These are phyloP conservation scores for Aschersonia sp. DNA, from an alignment of 2,329 filamentous ascomycete species.

Conservation along the genomic window DNA sequence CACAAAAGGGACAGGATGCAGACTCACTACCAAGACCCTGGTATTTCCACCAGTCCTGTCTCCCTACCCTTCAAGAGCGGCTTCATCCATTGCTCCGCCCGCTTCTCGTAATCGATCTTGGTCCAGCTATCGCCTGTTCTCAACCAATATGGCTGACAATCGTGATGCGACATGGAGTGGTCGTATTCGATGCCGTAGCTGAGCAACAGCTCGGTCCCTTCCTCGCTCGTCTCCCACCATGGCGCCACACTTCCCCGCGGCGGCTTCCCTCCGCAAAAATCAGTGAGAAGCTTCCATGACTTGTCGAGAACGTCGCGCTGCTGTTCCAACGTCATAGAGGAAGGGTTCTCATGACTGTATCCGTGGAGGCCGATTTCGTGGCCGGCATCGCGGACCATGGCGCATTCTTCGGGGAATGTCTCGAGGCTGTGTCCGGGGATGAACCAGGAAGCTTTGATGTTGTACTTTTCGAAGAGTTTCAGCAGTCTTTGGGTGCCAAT, in stretches of 20 bases:
- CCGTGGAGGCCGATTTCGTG: constrained; percentile 48
- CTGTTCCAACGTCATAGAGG: constrained; percentile 59
- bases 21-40: constrained; percentile 22
- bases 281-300: constrained; percentile 55
- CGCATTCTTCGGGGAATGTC: constrained; percentile 31
- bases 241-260: constrained; percentile 61
- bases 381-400: constrained; percentile 27
- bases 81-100: constrained; percentile 52
- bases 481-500: constrained; percentile 51
- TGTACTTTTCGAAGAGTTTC: constrained; percentile 57
- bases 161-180: constrained; percentile 51
- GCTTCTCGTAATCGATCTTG: constrained; percentile 52
- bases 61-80: constrained; percentile 40
- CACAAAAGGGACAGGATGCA: background rate
- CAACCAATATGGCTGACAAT: constrained; percentile 49
- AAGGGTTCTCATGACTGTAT: constrained; percentile 62
- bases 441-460: constrained; percentile 50
- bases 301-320: constrained; percentile 63
- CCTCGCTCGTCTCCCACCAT: constrained; percentile 58
- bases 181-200: constrained; percentile 58
- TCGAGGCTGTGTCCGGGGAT: constrained; percentile 34
- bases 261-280: constrained; percentile 51
- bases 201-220: constrained; percentile 50
- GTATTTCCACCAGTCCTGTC: constrained; percentile 52
- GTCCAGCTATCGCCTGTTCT: constrained; percentile 50